These are phyloP conservation scores for Geosmithia putterillii DNA, from an alignment of 2,329 filamentous ascomycete genomes.

Conservation along the genomic window DNA sequence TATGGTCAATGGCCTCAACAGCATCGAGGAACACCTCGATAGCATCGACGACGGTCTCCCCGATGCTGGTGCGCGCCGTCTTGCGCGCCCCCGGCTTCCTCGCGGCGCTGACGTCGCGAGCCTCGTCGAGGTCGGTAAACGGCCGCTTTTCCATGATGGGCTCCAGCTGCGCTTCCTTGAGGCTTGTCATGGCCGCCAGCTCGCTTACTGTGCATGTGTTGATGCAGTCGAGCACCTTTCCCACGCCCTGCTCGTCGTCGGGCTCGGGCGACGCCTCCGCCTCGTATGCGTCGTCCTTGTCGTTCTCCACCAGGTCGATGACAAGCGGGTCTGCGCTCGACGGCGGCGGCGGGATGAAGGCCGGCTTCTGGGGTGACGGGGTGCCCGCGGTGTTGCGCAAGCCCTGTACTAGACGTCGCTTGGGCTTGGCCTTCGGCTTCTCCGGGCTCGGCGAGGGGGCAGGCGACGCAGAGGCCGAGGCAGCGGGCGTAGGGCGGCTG, in stretches of 20 bases:
- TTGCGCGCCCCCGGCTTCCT: conserved; percentile 34
- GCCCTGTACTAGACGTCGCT: conserved; percentile 22
- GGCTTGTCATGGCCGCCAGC: conserved; percentile 69
- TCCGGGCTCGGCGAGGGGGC: conserved; percentile 12
- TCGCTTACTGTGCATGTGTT: conserved; percentile 67
- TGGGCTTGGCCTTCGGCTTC: conserved; percentile 13
- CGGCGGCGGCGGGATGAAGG: conserved; percentile 7
- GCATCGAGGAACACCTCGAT: conserved; percentile 63
- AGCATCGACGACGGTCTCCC: conserved; percentile 37
- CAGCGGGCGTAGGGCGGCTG: conserved; percentile 3
- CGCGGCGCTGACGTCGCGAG: conserved; percentile 49
- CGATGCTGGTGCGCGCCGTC: conserved; percentile 33
- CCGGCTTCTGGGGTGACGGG: conserved; percentile 10
- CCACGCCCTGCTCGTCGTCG: conserved; percentile 17
- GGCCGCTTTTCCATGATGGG: conserved; percentile 63
- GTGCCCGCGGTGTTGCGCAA: conserved; percentile 9
- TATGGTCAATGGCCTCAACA: conserved; percentile 70
- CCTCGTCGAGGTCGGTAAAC: conserved; percentile 53
- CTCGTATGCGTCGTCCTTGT: conserved; percentile 27
- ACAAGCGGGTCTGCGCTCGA: conserved; percentile 20
- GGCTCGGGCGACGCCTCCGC: conserved; percentile 18
- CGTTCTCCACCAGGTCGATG: conserved; percentile 23
- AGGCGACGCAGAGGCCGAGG: conserved; percentile 8
- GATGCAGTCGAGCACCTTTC: conserved; percentile 60
- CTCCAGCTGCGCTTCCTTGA: conserved; percentile 56